Percentiles rank a stretch among this genome's conserved stretches.
Evolutionary conservation across 164 flowering plant species (phyloP).

Genomic region (Houttuynia cordata): DNA sequence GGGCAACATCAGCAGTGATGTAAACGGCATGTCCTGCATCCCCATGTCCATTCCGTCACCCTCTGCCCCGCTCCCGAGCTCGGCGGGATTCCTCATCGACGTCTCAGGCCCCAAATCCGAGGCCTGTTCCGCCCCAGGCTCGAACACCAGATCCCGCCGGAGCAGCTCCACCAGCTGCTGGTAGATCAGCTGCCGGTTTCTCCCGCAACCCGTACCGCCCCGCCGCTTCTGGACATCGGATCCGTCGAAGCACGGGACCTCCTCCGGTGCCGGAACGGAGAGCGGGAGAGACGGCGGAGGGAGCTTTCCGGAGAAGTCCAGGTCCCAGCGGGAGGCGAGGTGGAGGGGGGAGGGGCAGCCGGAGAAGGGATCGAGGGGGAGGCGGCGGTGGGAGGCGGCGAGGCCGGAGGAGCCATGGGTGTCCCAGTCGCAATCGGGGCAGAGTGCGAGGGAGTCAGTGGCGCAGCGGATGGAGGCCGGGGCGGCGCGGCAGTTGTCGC

Average conservation of each 20-base stretch:
- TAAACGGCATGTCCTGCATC: slow-evolving; percentile 20
- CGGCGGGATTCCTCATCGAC: slow-evolving; percentile 12
- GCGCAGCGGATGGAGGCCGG: slow-evolving; percentile 44
- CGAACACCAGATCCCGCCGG: slow-evolving; percentile 17
- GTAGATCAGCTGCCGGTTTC: slow-evolving; percentile 38
- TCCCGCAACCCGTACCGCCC: slow-evolving; percentile 34
- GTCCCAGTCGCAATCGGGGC: slow-evolving; percentile 65
- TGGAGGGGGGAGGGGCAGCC: slow-evolving; percentile 54
- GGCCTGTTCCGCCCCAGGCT: slow-evolving; percentile 7
- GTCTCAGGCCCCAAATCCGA: slow-evolving; percentile 19
- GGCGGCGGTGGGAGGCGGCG: slow-evolving; percentile 34
- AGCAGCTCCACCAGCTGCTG: slow-evolving; percentile 60
- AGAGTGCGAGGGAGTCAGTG: slow-evolving; percentile 41
- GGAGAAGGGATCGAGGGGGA: slow-evolving; percentile 40
- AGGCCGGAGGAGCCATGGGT: slow-evolving; percentile 41
- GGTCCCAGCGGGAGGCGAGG: slow-evolving; percentile 44
- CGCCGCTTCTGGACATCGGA: slow-evolving; percentile 11
- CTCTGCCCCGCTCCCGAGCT: slow-evolving; percentile 4
- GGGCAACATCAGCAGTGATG: slow-evolving; percentile 41
- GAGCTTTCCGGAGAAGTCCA: slow-evolving; percentile 26
- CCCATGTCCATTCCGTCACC: slow-evolving; percentile 3
- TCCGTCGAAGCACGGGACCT: slow-evolving; percentile 1
- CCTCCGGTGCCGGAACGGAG: slow-evolving; percentile 1
- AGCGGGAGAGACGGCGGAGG: neutral
- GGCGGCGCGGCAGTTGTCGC: slow-evolving; percentile 46